phyloP scores from a whole-genome alignment of 495 filamentous ascomycete genomes.

The Lindgomyces ingoldianus region DNA sequence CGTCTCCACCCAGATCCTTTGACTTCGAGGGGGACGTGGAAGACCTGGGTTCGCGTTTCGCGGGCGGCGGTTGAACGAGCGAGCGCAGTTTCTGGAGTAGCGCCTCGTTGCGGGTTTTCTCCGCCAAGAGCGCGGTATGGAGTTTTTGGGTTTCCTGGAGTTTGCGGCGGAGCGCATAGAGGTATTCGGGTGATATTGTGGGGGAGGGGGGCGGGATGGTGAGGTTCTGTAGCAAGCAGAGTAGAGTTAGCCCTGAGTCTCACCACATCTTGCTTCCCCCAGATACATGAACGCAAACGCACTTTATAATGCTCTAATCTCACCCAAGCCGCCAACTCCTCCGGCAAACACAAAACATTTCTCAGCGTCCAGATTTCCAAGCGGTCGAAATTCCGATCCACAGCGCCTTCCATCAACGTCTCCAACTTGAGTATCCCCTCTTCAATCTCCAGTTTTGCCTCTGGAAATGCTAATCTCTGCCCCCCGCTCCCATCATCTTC shows the following conservation, averaged over 20 bases:
- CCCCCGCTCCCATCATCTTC: constrained; percentile 57
- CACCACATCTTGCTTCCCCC: background rate
- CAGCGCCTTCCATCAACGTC: constrained; percentile 80
- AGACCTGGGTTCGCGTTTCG: constrained; percentile 35
- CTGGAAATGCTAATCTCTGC: constrained; percentile 38
- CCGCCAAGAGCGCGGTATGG: constrained; percentile 69
- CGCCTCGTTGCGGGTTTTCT: constrained; percentile 72
- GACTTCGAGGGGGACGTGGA: constrained; percentile 15
- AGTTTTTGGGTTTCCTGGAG: constrained; percentile 80
- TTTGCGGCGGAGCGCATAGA: constrained; percentile 71
- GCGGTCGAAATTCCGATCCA: constrained; percentile 77
- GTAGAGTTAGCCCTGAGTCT: background rate
- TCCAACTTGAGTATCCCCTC: constrained; percentile 90
- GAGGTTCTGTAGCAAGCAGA: constrained; percentile 22
- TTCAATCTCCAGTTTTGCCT: constrained; percentile 76
- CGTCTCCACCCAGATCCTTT: constrained; percentile 12
- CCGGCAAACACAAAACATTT: constrained; percentile 79
- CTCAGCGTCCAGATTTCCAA: constrained; percentile 83
- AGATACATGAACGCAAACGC: constrained; percentile 11
- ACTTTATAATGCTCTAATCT: constrained; percentile 84
- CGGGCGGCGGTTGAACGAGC: constrained; percentile 50
- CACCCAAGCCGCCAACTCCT: constrained; percentile 75
- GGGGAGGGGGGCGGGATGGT: constrained; percentile 26
- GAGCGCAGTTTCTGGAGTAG: constrained; percentile 66
- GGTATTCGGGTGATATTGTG: constrained; percentile 57